These are phyloP conservation scores for Populus tremula DNA, from an alignment of 345 rosid genomes.

Conservation along the genomic window DNA sequence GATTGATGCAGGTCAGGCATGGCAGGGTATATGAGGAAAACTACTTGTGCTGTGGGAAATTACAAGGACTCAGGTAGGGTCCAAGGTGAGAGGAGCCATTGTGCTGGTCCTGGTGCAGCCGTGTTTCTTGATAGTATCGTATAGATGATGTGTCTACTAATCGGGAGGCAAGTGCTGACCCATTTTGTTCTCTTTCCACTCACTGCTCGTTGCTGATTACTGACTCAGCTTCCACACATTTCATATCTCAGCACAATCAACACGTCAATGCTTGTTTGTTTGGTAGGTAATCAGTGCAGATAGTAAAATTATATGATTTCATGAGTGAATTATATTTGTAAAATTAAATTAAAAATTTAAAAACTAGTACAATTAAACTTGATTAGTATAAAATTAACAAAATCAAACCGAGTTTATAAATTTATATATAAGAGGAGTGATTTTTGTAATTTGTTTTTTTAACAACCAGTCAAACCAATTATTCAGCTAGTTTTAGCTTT, in stretches of 20 bases:
- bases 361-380: too few relatives aligned
- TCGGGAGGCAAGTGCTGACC: slow-evolving; percentile 19
- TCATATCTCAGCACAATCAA: slow-evolving; percentile 5
- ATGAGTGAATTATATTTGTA: too few relatives aligned
- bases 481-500: too few relatives aligned
- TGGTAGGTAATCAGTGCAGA: background rate
- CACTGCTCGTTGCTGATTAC: slow-evolving; percentile 25
- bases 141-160: slow-evolving; percentile 17
- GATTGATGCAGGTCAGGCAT: slow-evolving; percentile 7
- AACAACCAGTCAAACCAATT: too few relatives aligned
- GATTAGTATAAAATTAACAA: too few relatives aligned
- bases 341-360: too few relatives aligned
- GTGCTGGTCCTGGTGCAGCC: background rate
- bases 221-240: slow-evolving; percentile 46
- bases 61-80: background rate
- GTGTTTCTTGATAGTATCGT: background rate
- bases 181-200: slow-evolving; percentile 13
- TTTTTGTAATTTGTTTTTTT: too few relatives aligned
- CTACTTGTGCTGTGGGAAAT: background rate
- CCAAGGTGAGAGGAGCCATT: background rate
- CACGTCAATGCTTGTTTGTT: background rate
- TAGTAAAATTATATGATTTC: too few relatives aligned
- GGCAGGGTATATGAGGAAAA: slow-evolving; percentile 18
- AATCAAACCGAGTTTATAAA: too few relatives aligned
- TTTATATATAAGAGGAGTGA: too few relatives aligned